Evolutionary conservation across 1,284 basidiomycete genomes (phyloP), one percentile per base, ranked within the genome.

Genomic region (Takashimella tepidaria): DNA sequence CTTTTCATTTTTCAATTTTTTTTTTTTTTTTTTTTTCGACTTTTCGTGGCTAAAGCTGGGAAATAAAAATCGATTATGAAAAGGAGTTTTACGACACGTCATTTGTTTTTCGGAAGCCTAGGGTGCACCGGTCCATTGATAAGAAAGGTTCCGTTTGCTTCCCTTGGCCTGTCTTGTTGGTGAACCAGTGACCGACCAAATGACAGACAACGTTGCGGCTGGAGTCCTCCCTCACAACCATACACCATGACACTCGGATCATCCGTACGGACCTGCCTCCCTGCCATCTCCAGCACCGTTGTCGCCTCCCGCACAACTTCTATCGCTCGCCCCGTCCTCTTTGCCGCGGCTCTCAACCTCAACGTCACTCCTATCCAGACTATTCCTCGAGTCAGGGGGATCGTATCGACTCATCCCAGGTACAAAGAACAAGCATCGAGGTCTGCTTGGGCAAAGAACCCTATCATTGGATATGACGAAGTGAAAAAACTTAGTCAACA

Each of bases 401-500:
- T 56, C 54, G 25, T 25, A 31, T 11, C 47, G 22, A 26, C 46
- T 24, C 41, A 45, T 21, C 16, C 50, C 4, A 19, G 31, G 31
- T n/a, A n/a, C n/a, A 8, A 16, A 8, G 31, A 37, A 8, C 10
- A 8, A 8, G 10, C 31, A 37, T 37, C 31, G 8, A 8, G 31
- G 52, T 13, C 48, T 44, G 56, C 55, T 3, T 74, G 69, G 68
- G 72, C 70, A 3, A 55, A 58, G 41, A 54, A 69, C 20, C 83
- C 81, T 31, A 77, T 83, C 25, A 77, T 97, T 50, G 80, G 81
- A 0, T 98, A 96, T 70, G 84, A 87, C 27, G 84, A 92, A 61
- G 78, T 98, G 47, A 89, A 96, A 75, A 84, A 86, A 1, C 83
- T 83, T 62, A 91, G 91, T 1, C 74, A 84, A 65, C 85, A 84